Conservation (phyloP, 176 grass and related monocot genomes). For the Carex littledalei region DNA sequence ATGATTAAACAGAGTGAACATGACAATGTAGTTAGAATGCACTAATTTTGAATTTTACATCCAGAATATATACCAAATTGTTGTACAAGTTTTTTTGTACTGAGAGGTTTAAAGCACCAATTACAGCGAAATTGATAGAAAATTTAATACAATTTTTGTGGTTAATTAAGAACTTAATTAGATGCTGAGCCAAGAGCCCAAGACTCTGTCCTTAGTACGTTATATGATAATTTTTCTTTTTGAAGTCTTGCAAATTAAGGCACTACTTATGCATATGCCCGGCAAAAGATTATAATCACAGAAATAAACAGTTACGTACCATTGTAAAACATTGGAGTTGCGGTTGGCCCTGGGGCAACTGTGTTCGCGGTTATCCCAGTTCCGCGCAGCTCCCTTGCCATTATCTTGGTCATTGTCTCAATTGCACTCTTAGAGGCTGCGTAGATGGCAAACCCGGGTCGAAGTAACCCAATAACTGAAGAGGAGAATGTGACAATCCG, state of each 20-base stretch:
- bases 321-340: constrained; percentile 50
- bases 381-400: constrained; percentile 40
- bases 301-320: background rate
- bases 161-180: background rate
- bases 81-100: background rate
- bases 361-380: constrained; percentile 46
- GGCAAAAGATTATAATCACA: background rate
- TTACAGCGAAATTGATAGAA: background rate
- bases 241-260: background rate
- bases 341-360: constrained; percentile 47
- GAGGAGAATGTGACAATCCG: constrained; percentile 67
- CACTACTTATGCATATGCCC: background rate
- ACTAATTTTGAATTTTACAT: background rate
- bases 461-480: constrained; percentile 32
- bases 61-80: background rate
- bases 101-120: background rate
- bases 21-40: background rate
- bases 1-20: background rate
- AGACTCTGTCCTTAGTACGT: no score
- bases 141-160: background rate
- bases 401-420: constrained; percentile 48
- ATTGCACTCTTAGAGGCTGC: constrained; percentile 42
- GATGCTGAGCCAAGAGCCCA: background rate
- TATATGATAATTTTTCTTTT: background rate
- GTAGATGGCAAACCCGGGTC: constrained; percentile 33